phyloP scores from a whole-genome alignment of 257 asterid species.

The Capsicum rhomboideum region DNA sequence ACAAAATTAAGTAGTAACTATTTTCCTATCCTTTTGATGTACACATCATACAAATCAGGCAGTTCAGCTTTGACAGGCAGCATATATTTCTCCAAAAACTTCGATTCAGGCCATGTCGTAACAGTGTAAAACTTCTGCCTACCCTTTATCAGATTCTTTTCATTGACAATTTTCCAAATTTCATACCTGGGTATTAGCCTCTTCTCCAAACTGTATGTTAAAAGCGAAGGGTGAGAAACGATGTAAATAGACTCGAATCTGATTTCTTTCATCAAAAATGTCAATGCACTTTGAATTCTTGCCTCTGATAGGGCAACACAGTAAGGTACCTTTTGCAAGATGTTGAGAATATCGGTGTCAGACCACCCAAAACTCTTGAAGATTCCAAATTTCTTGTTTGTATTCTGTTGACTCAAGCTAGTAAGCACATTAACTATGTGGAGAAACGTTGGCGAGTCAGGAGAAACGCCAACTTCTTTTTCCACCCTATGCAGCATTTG shows the following conservation, averaged over 20 bases:
- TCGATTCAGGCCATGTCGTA: not conserved
- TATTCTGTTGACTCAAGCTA: not conserved
- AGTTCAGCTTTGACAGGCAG: not conserved
- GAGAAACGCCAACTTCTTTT: no score
- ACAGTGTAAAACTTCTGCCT: not conserved
- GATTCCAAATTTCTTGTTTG: not conserved
- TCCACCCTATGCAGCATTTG: no score
- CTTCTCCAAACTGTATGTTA: conserved; percentile 1
- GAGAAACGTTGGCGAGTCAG: not conserved
- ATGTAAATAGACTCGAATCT: not conserved
- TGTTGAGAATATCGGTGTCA: not conserved
- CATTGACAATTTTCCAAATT: conserved; percentile 1
- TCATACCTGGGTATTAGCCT: conserved; percentile 9
- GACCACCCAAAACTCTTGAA: conserved; percentile 12
- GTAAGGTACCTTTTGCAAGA: not conserved
- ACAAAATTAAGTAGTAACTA: not conserved
- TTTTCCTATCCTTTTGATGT: not conserved
- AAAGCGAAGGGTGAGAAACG: not conserved
- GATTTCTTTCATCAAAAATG: conserved; percentile 3
- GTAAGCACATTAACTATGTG: not conserved
- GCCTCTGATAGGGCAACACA: not conserved
- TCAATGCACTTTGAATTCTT: not conserved
- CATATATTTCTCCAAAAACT: not conserved
- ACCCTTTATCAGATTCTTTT: conserved; percentile 6
- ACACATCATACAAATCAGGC: not conserved